Percentiles rank a stretch among this genome's conserved stretches.
Conservation (phyloP, 1,284 basidiomycete species). For the Meira nashicola region DNA sequence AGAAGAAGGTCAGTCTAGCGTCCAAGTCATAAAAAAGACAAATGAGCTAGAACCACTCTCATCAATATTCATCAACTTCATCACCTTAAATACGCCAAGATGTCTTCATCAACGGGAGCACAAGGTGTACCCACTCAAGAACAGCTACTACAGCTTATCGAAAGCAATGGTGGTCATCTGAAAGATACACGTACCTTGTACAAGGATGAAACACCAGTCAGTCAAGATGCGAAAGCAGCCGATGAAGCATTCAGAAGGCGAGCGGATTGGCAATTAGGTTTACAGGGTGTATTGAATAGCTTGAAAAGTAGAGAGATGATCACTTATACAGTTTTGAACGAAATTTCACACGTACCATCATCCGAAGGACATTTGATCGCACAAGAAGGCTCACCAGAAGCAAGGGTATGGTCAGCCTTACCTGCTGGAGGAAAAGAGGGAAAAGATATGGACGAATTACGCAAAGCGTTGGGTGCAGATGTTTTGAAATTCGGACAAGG, state of each 20-base stretch:
- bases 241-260: slow-evolving; percentile 32
- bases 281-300: slow-evolving; percentile 44
- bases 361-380: slow-evolving; percentile 22
- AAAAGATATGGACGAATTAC: slow-evolving; percentile 29
- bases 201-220: background rate
- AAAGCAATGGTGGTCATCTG: background rate
- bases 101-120: background rate
- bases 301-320: slow-evolving; percentile 46
- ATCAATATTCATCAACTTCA: too few species aligned
- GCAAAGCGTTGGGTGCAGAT: slow-evolving; percentile 39
- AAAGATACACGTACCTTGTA: slow-evolving; percentile 3
- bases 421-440: slow-evolving; percentile 36
- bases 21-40: too few species aligned
- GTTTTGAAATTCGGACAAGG: slow-evolving; percentile 67
- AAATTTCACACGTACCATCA: slow-evolving; percentile 27
- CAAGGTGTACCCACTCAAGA: background rate
- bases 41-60: too few species aligned
- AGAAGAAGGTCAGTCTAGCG: too few species aligned
- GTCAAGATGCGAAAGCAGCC: slow-evolving; percentile 8
- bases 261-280: slow-evolving; percentile 46
- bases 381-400: slow-evolving; percentile 41
- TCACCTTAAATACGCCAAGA: too few species aligned
- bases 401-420: slow-evolving; percentile 42
- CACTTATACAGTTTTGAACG: slow-evolving; percentile 32
- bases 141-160: background rate